Evolutionary conservation across 345 rosid genomes (phyloP), one percentile per base, ranked within the genome.

Genomic region (Linum lewisii): DNA sequence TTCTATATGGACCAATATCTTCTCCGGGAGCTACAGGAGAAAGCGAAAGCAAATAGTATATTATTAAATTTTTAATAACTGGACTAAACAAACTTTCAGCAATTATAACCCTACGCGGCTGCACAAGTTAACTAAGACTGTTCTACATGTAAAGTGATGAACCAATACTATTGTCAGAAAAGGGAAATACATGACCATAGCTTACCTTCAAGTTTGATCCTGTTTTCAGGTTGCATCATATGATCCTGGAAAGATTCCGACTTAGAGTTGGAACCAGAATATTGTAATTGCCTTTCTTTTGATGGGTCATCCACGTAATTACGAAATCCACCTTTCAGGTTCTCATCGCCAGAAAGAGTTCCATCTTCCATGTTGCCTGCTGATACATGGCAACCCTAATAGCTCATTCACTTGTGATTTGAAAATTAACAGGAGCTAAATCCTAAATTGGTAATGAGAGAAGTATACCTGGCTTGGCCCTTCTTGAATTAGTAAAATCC

Each of bases 331-430:
- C 57, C 74, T 64, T 77, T 85, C 53, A 74, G 50, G 60, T 53
- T 69, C 51, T 77, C 80, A 63, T 84, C 84, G 68, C 63, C 52
- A 63, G 80, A 57, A 53, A 23, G 64, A n/a, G 72, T 57, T 29
- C 74, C 54, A 74, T 87, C 95, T 65, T 87, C 96, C 62, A 77
- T 84, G 71, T 82, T 75, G 53, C 82, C 99, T 81, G 85, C 73
- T 64, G 58, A 73, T 71, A 72, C 67, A 70, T 64, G 65, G 42
- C 63, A 77, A 67, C 72, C 63, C 60, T 58, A 72, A 21, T 26
- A 58, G 3, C 56, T 42, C 47, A 8, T 25, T 63, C 29, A 66
- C 66, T 65, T 25, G 21, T 51, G 22, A n/a, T 21, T 22, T 44
- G 38, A 42, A 11, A 16, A 7, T 42, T 42, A 16, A 8, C 7